phyloP scores from a whole-genome alignment of 345 rosid species.

The Anacardium occidentale region DNA sequence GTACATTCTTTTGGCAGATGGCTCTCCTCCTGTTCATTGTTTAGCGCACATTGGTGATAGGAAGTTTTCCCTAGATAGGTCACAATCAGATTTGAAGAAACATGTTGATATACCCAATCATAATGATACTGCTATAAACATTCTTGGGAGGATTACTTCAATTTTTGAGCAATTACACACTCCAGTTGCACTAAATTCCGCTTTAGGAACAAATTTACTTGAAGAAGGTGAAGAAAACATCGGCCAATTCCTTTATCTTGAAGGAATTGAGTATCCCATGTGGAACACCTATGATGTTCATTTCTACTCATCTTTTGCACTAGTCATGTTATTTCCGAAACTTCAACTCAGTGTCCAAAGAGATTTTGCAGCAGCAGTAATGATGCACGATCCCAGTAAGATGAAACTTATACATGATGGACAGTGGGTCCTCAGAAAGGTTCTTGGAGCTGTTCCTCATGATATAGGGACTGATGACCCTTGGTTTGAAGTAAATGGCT shows the following conservation, averaged over 20 bases:
- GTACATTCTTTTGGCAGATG: constrained; percentile 47
- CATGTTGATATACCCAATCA: constrained; percentile 26
- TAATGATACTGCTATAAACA: constrained; percentile 51
- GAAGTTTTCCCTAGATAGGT: constrained; percentile 75
- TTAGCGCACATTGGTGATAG: constrained; percentile 54
- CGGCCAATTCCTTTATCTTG: constrained; percentile 89
- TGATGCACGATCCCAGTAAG: constrained; percentile 83
- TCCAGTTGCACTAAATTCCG: constrained; percentile 63
- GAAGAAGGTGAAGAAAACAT: constrained; percentile 89
- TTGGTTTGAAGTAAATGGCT: constrained; percentile 88
- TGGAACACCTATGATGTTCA: constrained; percentile 98
- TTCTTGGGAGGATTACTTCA: constrained; percentile 73
- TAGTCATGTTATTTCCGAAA: constrained; percentile 84
- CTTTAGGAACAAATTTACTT: constrained; percentile 84
- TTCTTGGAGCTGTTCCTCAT: constrained; percentile 94
- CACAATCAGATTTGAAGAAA: constrained; percentile 38
- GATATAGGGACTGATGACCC: constrained; percentile 82
- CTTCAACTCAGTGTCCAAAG: constrained; percentile 86
- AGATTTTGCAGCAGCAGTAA: constrained; percentile 90
- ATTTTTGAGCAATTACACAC: constrained; percentile 60
- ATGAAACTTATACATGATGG: constrained; percentile 61
- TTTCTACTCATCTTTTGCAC: constrained; percentile 84
- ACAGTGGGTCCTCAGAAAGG: constrained; percentile 64
- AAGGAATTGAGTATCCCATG: constrained; percentile 87
- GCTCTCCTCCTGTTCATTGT: constrained; percentile 67